A percentile compares a stretch with the other conserved stretches of the same genome.
Evolutionary conservation across 2,329 filamentous ascomycete genomes (phyloP).

Genomic region (Claviceps cyperi): DNA sequence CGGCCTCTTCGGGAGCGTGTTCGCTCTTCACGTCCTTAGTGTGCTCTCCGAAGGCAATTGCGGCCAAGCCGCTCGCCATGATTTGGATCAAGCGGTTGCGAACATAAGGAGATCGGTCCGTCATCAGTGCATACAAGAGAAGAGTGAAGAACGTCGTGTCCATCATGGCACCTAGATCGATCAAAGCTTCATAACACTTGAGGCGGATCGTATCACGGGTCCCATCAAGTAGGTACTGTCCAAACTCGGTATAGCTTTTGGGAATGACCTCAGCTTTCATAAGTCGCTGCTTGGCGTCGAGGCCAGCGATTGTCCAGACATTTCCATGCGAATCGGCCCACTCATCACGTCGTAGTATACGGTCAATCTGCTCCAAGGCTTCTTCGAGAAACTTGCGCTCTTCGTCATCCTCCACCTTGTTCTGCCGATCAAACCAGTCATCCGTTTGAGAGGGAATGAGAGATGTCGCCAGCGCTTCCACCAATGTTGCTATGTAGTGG

Average conservation of each 20-base stretch:
- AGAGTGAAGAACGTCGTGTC: conserved; percentile 40
- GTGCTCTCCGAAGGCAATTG: conserved; percentile 49
- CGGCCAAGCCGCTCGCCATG: conserved; percentile 44
- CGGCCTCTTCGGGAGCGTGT: conserved; percentile 21
- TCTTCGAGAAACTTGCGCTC: conserved; percentile 35
- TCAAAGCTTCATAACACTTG: conserved; percentile 49
- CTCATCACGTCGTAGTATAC: conserved; percentile 52
- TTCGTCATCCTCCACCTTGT: conserved; percentile 29
- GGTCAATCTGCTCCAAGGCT: conserved; percentile 49
- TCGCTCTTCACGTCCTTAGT: conserved; percentile 29
- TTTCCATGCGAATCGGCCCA: conserved; percentile 57
- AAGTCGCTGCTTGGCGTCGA: conserved; percentile 45
- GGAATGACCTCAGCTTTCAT: conserved; percentile 52
- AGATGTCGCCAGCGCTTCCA: conserved; percentile 46
- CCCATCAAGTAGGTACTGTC: conserved; percentile 50
- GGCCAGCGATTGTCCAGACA: conserved; percentile 46
- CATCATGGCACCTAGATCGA: conserved; percentile 47
- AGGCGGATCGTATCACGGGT: conserved; percentile 49
- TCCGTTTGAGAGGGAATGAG: conserved; percentile 35
- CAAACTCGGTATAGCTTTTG: conserved; percentile 38
- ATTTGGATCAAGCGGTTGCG: conserved; percentile 45
- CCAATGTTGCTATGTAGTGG: conserved; percentile 71
- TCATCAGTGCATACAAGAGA: conserved; percentile 43
- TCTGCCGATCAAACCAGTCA: conserved; percentile 29
- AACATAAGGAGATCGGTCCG: conserved; percentile 49